Evolutionary conservation across 441 rosid species (phyloP), one percentile per base, ranked within the genome.

Genomic region (Eutrema salsugineum): DNA sequence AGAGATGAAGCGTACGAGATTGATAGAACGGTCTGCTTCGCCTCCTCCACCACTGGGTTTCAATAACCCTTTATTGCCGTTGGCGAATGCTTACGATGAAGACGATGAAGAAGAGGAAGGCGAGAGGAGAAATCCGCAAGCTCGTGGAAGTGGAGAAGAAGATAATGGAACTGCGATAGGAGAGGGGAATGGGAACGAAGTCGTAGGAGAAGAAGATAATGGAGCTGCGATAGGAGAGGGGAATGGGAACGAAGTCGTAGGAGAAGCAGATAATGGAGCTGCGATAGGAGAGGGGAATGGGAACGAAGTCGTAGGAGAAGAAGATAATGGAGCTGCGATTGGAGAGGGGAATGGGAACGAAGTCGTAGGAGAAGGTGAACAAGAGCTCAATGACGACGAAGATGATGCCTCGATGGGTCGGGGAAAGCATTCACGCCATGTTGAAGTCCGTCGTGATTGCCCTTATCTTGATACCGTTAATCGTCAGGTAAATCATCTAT

Each of bases 381-480:
- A 63, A 11, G 80, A 65, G 28, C 72, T 74, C 24, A 80, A 79
- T 14, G 83, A 78, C 22, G 85, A 82, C 2, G 85, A 66, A 1
- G 82, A 78, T 12, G 82, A 76, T 27, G 71, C 71, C 42, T 83
- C 55, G 2, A 55, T 73, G 33, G 78, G 36, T 50, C 77, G 64
- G 8, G 83, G 69, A 46, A 89, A 55, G 42, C 79, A 72, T 35
- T 78, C 72, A 69, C 88, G 88, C 71, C 76, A 81, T 65, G 80
- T 88, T 68, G 97, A 86, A 82, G 83, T 88, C 19, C 86, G 98
- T 17, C 90, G 90, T 79, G 96, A 94, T 59, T 94, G 99, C 68
- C 99, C 99, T 49, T 92, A 94, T 76, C 91, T 92, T 7, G 99
- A 94, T 74, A 88, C 97, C 4, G 99, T 94, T 15, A 94, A 94